Evolutionary conservation across 208 protist genomes (phyloP).

Genomic region (Acanthamoeba healyi): DNA sequence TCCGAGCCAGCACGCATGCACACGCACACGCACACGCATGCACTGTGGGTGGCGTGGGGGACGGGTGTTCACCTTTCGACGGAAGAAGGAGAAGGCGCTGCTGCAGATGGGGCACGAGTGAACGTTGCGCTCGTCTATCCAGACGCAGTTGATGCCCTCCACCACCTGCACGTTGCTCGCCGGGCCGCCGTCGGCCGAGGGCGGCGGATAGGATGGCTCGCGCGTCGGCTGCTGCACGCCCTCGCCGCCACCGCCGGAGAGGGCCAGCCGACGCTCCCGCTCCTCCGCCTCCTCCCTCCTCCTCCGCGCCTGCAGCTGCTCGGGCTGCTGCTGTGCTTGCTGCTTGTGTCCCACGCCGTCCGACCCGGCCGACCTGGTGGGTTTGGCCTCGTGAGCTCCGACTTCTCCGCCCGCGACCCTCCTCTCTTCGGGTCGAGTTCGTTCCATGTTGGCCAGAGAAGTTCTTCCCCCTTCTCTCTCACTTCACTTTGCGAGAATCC

Average conservation of each 20-base stretch:
- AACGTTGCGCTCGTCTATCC: conserved; percentile 44
- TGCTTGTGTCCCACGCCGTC: not conserved
- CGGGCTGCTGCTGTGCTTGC: too few relatives aligned
- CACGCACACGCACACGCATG: too few relatives aligned
- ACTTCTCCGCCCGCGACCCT: too few relatives aligned
- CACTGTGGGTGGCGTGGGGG: too few relatives aligned
- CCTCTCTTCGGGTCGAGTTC: not conserved
- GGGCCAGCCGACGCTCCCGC: not conserved
- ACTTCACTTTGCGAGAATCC: too few relatives aligned
- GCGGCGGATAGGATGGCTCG: not conserved
- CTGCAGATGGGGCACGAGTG: conserved; percentile 24
- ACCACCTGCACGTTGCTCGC: conserved; percentile 29
- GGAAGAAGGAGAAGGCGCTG: conserved; percentile 34
- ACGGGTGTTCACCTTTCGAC: not conserved
- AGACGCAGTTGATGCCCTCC: conserved; percentile 53
- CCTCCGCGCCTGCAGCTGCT: not conserved
- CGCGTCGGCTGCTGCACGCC: not conserved
- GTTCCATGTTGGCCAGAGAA: too few relatives aligned
- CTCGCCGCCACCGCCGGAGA: too few relatives aligned
- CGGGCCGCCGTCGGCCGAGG: not conserved
- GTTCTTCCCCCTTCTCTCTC: too few relatives aligned
- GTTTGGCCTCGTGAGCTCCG: too few relatives aligned
- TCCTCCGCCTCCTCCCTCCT: not conserved
- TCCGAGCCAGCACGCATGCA: too few relatives aligned
- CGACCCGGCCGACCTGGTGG: not conserved